A percentile compares a stretch with the other conserved stretches of the same genome.
These are phyloP conservation scores for Lichtheimia ramosa DNA, from an alignment of 371 early-diverging fungal species.

Conservation along the genomic window DNA sequence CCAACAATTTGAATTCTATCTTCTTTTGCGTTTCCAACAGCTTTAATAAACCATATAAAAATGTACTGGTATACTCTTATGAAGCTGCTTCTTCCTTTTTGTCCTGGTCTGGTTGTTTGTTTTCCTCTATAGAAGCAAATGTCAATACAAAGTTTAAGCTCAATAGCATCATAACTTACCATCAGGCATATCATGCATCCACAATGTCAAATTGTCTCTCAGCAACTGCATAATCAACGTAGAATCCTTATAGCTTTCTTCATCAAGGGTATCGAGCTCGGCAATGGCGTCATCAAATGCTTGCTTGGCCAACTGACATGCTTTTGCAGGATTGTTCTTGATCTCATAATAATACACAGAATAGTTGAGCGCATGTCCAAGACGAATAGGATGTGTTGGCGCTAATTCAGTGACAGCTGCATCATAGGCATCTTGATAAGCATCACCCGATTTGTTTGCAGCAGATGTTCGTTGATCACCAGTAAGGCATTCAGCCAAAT, in stretches of 20 bases:
- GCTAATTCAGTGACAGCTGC: conserved; percentile 93
- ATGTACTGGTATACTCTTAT: background rate
- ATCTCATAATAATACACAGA: conserved; percentile 99
- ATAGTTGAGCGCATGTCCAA: conserved; percentile 99
- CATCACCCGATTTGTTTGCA: conserved; percentile 86
- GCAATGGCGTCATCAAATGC: conserved; percentile 99
- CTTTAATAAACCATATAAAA: background rate
- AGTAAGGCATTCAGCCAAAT: conserved; percentile 96
- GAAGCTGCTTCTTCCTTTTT: background rate
- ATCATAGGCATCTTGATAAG: conserved; percentile 95
- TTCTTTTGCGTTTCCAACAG: background rate
- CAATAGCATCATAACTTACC: conserved; percentile 16
- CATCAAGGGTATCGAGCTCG: conserved; percentile 97
- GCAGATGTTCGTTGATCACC: conserved; percentile 87
- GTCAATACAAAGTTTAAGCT: too few relatives aligned
- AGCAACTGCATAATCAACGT: conserved; percentile 99
- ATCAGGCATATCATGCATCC: conserved; percentile 98
- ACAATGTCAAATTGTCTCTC: conserved; percentile 99
- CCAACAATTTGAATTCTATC: background rate
- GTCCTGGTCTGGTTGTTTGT: background rate
- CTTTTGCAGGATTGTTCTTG: conserved; percentile 96
- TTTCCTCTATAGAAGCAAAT: background rate
- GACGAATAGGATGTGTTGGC: conserved; percentile 98
- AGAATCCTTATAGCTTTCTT: conserved; percentile 99
- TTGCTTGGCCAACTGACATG: conserved; percentile 98